Conservation (phyloP, 148 eudicot species). For the Vaccinium corymbosum region DNA sequence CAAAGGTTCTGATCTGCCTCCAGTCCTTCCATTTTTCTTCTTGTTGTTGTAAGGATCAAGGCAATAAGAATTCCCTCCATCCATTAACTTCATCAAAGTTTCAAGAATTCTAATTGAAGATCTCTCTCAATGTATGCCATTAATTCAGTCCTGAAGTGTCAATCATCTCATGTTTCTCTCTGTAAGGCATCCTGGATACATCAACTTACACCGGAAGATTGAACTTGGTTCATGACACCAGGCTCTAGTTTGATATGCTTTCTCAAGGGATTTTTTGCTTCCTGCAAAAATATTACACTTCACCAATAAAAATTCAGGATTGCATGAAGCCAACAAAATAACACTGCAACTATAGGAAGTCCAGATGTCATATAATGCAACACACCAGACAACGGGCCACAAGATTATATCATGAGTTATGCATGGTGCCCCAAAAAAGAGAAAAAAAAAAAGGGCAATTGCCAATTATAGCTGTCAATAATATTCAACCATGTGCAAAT, state of each 20-base stretch:
- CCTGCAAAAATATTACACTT: conserved; percentile 36
- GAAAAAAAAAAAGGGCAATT: not conserved
- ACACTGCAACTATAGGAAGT: not conserved
- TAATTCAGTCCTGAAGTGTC: no score
- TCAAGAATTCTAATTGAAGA: not conserved
- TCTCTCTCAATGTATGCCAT: not conserved
- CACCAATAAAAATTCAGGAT: conserved; percentile 3
- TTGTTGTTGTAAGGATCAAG: not conserved
- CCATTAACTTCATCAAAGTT: not conserved
- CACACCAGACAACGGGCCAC: not conserved
- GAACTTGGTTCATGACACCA: conserved; percentile 1
- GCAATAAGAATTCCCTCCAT: not conserved
- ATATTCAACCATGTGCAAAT: not conserved
- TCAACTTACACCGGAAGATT: conserved; percentile 34
- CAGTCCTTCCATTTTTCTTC: no score
- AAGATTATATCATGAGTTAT: not conserved
- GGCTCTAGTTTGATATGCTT: conserved; percentile 41
- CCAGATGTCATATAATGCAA: not conserved
- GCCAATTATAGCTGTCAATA: not conserved
- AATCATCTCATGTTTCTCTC: not conserved
- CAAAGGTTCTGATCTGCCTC: not conserved
- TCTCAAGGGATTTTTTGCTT: conserved; percentile 21
- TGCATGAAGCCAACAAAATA: conserved; percentile 17
- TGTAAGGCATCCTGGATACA: not conserved
- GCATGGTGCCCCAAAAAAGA: not conserved